Conservation (phyloP, 495 filamentous ascomycete genomes). For the Aspergillus wentii region DNA sequence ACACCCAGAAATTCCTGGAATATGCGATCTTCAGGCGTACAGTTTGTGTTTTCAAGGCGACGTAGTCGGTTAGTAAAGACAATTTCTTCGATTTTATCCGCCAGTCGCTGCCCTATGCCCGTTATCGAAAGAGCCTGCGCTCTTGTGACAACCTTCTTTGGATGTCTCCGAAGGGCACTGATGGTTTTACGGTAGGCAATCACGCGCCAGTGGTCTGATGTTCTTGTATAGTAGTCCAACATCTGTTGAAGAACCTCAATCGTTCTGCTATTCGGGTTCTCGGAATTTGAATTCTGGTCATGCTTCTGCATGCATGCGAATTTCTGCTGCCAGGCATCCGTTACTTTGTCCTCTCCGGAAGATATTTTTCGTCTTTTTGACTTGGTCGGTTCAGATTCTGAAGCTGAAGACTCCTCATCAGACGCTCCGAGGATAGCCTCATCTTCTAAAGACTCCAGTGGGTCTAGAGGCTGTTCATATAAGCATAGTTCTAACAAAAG, state of each 20-base stretch:
- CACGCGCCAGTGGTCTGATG: slow-evolving; percentile 74
- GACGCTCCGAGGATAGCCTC: slow-evolving; percentile 14
- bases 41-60: slow-evolving; percentile 63
- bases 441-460: slow-evolving; percentile 21
- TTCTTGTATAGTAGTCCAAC: slow-evolving; percentile 72
- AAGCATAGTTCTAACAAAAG: no score
- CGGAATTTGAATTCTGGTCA: slow-evolving; percentile 27
- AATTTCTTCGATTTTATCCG: slow-evolving; percentile 90
- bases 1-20: slow-evolving; percentile 69
- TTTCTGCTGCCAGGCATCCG: slow-evolving; percentile 40
- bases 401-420: slow-evolving; percentile 14
- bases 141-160: slow-evolving; percentile 58
- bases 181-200: slow-evolving; percentile 80
- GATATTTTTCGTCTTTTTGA: slow-evolving; percentile 25
- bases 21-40: slow-evolving; percentile 57
- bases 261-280: slow-evolving; percentile 66
- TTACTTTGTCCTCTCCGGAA: slow-evolving; percentile 4
- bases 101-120: slow-evolving; percentile 70
- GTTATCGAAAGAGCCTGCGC: slow-evolving; percentile 65
- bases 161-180: slow-evolving; percentile 62
- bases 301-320: slow-evolving; percentile 68
- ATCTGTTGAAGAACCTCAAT: slow-evolving; percentile 79
- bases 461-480: slow-evolving; percentile 45
- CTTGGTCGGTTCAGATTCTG: slow-evolving; percentile 18
- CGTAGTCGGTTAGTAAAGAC: slow-evolving; percentile 68